Conservation (phyloP, 2,329 filamentous ascomycete genomes). For the Whalleya microplaca region DNA sequence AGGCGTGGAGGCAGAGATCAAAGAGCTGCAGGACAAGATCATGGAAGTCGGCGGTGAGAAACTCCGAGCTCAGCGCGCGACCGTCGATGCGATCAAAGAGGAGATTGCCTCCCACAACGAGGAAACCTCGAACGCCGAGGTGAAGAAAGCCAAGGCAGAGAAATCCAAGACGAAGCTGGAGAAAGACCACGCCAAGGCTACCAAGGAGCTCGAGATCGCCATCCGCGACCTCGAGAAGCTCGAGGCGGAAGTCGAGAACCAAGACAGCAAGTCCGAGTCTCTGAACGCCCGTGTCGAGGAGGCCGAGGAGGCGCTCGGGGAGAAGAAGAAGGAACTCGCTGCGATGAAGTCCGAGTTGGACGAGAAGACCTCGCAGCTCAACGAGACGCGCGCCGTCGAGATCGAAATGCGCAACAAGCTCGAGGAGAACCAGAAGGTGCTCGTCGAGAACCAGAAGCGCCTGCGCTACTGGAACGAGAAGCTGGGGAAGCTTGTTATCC, state of each 20-base stretch:
- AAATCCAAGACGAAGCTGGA: constrained; percentile 88
- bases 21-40: constrained; percentile 90
- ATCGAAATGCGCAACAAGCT: constrained; percentile 99
- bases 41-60: constrained; percentile 98
- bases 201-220: constrained; percentile 76
- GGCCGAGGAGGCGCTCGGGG: constrained; percentile 75
- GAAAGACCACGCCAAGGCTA: constrained; percentile 78
- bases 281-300: constrained; percentile 76
- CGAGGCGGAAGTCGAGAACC: constrained; percentile 76
- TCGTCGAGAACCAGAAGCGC: constrained; percentile 84
- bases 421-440: constrained; percentile 90
- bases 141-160: constrained; percentile 88
- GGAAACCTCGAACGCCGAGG: constrained; percentile 82
- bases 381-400: constrained; percentile 84
- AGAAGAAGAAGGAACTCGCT: constrained; percentile 80
- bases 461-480: constrained; percentile 89
- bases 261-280: constrained; percentile 74
- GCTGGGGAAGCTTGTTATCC: constrained; percentile 78
- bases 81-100: constrained; percentile 86
- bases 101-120: constrained; percentile 82
- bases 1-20: constrained; percentile 90
- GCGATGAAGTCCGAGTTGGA: constrained; percentile 84
- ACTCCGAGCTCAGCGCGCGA: constrained; percentile 85
- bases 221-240: constrained; percentile 75
- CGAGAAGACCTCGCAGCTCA: constrained; percentile 81